These are phyloP conservation scores for Inga laurina DNA, from an alignment of 306 rosid genomes.

Conservation along the genomic window DNA sequence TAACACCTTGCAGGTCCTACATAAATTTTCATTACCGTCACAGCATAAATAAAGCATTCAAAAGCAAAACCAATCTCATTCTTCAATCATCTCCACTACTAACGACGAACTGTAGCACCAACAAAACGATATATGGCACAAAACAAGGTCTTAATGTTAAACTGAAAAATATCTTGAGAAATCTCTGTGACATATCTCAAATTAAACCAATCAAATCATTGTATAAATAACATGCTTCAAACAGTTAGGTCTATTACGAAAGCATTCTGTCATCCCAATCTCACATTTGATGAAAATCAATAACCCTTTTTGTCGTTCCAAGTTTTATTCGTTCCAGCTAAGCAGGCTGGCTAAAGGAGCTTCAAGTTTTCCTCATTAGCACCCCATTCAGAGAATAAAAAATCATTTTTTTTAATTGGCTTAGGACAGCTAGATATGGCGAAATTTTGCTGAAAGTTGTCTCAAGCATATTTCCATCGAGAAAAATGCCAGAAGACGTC, in stretches of 20 bases:
- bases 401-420: too few species aligned
- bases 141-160: neutral
- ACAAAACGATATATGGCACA: neutral
- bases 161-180: neutral
- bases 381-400: too few species aligned
- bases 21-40: neutral
- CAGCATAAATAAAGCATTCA: neutral
- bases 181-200: neutral
- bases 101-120: neutral
- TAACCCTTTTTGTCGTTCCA: neutral
- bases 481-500: neutral
- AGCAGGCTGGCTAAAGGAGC: neutral
- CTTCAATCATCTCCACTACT: neutral
- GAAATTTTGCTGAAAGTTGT: neutral
- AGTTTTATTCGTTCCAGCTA: too few species aligned
- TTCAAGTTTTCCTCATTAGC: neutral
- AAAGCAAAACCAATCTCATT: neutral
- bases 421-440: neutral
- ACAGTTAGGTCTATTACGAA: too few species aligned
- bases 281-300: neutral
- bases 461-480: neutral
- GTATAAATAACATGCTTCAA: too few species aligned
- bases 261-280: neutral
- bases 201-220: neutral
- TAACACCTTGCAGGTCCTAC: slow-evolving; percentile 90